Evolutionary conservation across 1,284 basidiomycete species (phyloP).

Genomic region (Austroboletus novae-zelandiae): DNA sequence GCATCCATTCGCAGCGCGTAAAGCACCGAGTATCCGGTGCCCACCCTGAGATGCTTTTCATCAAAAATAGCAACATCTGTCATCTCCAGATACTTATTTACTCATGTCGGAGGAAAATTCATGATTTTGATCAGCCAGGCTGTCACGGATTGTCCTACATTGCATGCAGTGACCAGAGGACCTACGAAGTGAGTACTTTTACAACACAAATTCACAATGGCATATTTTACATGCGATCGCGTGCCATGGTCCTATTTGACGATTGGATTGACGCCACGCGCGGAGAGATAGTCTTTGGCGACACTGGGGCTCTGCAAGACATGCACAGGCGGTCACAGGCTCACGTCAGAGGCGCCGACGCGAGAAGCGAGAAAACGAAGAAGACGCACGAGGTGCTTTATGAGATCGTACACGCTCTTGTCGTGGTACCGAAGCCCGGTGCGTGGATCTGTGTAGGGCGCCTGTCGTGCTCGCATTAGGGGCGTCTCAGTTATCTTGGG

Average conservation of each 20-base stretch:
- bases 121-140: no score
- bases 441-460: conserved; percentile 82
- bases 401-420: conserved; percentile 81
- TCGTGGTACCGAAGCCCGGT: conserved; percentile 83
- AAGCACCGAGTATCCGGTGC: no score
- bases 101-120: no score
- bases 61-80: no score
- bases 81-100: no score
- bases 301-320: conserved; percentile 40
- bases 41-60: no score
- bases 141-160: no score
- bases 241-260: conserved; percentile 36
- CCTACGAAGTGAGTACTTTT: no score
- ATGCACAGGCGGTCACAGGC: not conserved
- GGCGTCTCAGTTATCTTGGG: not conserved
- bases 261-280: conserved; percentile 51
- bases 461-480: conserved; percentile 42
- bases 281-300: conserved; percentile 49
- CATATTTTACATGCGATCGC: no score
- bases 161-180: no score
- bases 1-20: no score
- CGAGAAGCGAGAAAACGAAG: not conserved
- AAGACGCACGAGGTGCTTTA: conserved; percentile 69
- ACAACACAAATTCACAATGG: no score
- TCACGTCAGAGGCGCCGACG: not conserved